Evolutionary conservation across 1,284 basidiomycete species (phyloP), one percentile per base, ranked within the genome.

Genomic region (Cutaneotrichosporon cutaneum): DNA sequence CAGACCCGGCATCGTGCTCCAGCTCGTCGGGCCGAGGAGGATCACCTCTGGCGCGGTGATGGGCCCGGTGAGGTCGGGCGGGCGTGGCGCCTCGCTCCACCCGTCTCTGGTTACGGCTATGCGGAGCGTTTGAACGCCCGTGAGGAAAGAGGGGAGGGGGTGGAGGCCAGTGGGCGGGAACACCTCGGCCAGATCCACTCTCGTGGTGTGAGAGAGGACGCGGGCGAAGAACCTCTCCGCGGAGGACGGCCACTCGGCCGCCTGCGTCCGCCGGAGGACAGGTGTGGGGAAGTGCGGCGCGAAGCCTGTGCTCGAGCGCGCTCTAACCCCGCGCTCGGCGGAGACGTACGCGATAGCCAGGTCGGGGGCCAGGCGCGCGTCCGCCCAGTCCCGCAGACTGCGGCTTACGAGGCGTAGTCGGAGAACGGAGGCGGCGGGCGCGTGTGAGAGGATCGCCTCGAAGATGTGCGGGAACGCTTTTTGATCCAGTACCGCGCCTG

Each of bases 401-500:
- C 47, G 42, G 24, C 35, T 21, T 9, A 47, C 48, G 22, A 21
- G 16, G 10, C 60, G 56, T 3, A 62, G 44, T 1, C 16, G 32
- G 22, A 62, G 44, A 2, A 58, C 26, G 21, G 39, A 39, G 1
- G 26, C 18, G 11, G 27, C 27, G 21, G 47, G 18, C 3, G 60
- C 56, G 27, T 47, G 10, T 8, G 33, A n/a, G 27, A 62, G 32
- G 57, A 59, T 45, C 9, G 48, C 18, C 4, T 59, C 57, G 26
- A 62, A 56, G 47, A 62, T 62, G 61, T 62, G 57, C 6, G 61
- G 61, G 54, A 52, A 62, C 7, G 36, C 44, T 14, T 44, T 14
- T 48, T 56, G 57, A 32, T 59, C 57, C 27, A 62, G 53, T 2
- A 51, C 47, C 11, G 47, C 9, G 6, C n/a, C n/a, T n/a, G n/a